phyloP scores from a whole-genome alignment of 257 asterid species.

The Rhazya stricta region DNA sequence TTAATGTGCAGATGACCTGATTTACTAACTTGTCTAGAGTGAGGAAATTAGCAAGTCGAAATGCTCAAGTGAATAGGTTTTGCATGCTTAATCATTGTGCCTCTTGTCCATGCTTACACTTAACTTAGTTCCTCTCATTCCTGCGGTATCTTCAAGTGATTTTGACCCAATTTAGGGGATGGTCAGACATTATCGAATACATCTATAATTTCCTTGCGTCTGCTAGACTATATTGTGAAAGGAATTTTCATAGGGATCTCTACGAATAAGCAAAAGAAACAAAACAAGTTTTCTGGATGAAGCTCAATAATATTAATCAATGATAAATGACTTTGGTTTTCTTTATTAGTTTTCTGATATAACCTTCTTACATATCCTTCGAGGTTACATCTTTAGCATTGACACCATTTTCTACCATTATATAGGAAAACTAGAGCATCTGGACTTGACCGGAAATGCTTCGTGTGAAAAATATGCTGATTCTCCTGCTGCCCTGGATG shows the following conservation, averaged over 20 bases:
- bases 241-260: background rate
- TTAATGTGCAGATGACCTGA: too few species aligned
- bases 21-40: too few species aligned
- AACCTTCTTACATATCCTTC: background rate
- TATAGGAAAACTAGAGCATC: conserved; percentile 64
- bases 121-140: background rate
- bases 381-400: conserved; percentile 2
- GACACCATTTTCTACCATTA: conserved; percentile 13
- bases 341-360: background rate
- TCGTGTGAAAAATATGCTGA: conserved; percentile 34
- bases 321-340: background rate
- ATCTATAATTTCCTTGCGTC: background rate
- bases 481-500: conserved; percentile 34
- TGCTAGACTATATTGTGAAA: background rate
- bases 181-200: background rate
- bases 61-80: too few species aligned
- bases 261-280: background rate
- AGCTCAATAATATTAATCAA: background rate
- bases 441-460: conserved; percentile 69
- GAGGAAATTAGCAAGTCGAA: too few species aligned
- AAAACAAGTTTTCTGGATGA: background rate
- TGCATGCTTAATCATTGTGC: too few species aligned
- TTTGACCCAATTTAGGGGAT: background rate
- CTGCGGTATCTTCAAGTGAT: too few species aligned
- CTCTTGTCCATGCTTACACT: too few species aligned